Evolutionary conservation across 257 asterid species (phyloP), one percentile per base, ranked within the genome.

Genomic region (Eustoma russellianum): DNA sequence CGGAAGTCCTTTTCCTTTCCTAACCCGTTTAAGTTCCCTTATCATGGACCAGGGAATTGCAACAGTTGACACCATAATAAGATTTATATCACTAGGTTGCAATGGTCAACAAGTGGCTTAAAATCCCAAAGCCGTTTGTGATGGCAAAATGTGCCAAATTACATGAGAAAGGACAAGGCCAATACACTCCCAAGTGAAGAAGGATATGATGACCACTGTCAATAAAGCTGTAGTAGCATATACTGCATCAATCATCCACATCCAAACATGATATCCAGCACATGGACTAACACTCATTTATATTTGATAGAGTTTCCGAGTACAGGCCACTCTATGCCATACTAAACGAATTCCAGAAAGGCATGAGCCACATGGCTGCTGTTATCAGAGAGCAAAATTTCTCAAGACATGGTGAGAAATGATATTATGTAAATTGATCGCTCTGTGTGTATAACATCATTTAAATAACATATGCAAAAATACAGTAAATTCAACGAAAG

Each of bases 291-390:
- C 52, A 24, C 43, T 9, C 40, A 41, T 41, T 52, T 17, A 33
- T 0, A 44, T 52, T 43, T 52, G 46, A 17, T 46, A 61, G 53
- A 41, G 66, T 61, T 51, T 51, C 66, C 43, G 59, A 46, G 59
- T 41, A 35, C 30, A 61, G 43, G 52, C 66, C 91, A 24, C 58
- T 82, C 64, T 82, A 76, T 34, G 82, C 71, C 57, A 76, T 79
- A 65, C 60, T 82, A 57, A 82, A 76, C 74, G 87, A 76, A 52
- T 79, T 82, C 30, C 65, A 82, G 77, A 82, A 76, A 62, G 86
- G 84, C 51, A 82, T 79, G 30, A 24, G 30, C 74, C 84, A 82
- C 51, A 82, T 82, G 86, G 86, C 77, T 46, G 84, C 66, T 48
- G 82, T 79, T 62, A 79, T 79, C 18, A 76, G 64, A 44, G 12